phyloP scores from a whole-genome alignment of 495 filamentous ascomycete species.

The Hypoxylon fuscum region DNA sequence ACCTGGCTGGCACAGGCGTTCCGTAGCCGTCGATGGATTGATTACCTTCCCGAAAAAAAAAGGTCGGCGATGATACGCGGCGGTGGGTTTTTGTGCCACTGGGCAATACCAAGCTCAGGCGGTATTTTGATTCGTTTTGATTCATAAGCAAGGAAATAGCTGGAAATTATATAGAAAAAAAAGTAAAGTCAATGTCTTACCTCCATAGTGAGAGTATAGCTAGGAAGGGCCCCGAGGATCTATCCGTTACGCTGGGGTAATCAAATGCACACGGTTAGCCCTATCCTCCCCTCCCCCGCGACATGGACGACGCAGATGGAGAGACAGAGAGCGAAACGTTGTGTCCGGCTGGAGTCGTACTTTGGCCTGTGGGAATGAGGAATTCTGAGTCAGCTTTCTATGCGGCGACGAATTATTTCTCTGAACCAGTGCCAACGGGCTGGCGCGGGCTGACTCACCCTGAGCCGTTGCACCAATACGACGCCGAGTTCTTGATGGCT shows the following conservation, averaged over 20 bases:
- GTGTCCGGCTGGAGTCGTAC: constrained; percentile 32
- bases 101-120: constrained; percentile 27
- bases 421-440: constrained; percentile 26
- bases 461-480: constrained; percentile 33
- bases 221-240: constrained; percentile 21
- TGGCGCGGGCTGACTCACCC: constrained; percentile 44
- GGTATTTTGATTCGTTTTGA: constrained; percentile 31
- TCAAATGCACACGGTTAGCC: constrained; percentile 25
- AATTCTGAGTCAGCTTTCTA: constrained; percentile 46
- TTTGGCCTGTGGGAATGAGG: constrained; percentile 29
- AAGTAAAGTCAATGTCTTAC: constrained; percentile 37
- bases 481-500: constrained; percentile 20
- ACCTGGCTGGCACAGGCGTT: constrained; percentile 15
- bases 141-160: constrained; percentile 34
- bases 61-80: constrained; percentile 35
- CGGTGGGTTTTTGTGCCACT: constrained; percentile 36
- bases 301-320: constrained; percentile 28
- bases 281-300: constrained; percentile 29
- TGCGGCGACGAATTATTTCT: constrained; percentile 31
- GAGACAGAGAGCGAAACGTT: constrained; percentile 27
- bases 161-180: constrained; percentile 7
- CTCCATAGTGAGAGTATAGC: constrained; percentile 31
- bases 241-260: constrained; percentile 28
- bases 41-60: constrained; percentile 29
- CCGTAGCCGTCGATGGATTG: constrained; percentile 17